A percentile compares a stretch with the other conserved stretches of the same genome.
Conservation (phyloP, 306 rosid genomes). For the Corylus americana region DNA sequence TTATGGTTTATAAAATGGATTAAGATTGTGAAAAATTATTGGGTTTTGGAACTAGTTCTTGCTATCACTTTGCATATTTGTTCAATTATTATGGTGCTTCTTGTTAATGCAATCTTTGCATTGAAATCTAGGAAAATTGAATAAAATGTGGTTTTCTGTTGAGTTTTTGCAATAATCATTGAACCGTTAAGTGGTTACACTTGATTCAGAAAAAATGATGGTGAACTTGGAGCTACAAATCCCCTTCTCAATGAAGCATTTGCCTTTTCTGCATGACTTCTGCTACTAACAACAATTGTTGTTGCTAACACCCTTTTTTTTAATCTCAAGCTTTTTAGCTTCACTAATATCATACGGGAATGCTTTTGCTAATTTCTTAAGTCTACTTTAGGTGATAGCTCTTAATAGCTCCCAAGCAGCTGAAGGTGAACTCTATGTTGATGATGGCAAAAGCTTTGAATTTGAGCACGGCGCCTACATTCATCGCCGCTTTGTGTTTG, state of each 20-base stretch:
- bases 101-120: neutral
- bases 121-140: neutral
- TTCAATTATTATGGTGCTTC: neutral
- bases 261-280: constrained; percentile 1
- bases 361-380: constrained; percentile 17
- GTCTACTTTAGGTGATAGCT: constrained; percentile 71
- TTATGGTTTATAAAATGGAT: too few relatives aligned
- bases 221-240: constrained; percentile 1
- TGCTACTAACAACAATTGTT: constrained; percentile 6
- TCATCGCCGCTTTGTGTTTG: constrained; percentile 78
- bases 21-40: neutral
- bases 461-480: constrained; percentile 76
- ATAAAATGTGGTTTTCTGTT: neutral
- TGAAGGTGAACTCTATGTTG: constrained; percentile 88
- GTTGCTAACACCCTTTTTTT: neutral
- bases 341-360: constrained; percentile 11
- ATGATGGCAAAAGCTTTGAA: constrained; percentile 81
- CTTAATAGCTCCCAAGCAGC: constrained; percentile 89
- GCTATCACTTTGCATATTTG: neutral
- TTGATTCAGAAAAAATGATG: neutral
- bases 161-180: neutral
- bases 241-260: neutral
- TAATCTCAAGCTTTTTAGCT: constrained; percentile 1
- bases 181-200: neutral
- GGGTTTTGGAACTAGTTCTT: neutral